Evolutionary conservation across 2,329 filamentous ascomycete species (phyloP).

Genomic region (Botrytis cinerea): DNA sequence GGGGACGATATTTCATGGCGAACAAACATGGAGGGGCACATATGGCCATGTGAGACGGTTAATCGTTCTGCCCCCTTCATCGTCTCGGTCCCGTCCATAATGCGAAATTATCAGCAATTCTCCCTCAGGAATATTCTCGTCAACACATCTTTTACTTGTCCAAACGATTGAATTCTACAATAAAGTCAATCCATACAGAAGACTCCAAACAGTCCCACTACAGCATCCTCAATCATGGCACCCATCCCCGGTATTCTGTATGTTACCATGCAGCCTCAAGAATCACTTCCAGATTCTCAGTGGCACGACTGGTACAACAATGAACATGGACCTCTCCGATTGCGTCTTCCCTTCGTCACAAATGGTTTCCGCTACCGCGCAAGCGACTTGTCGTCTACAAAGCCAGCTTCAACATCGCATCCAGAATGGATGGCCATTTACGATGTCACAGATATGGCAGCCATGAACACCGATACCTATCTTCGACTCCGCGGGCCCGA

Average conservation of each 20-base stretch:
- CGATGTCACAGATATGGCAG: slow-evolving; percentile 74
- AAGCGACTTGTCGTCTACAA: slow-evolving; percentile 51
- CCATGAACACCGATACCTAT: slow-evolving; percentile 71
- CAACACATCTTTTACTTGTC: neutral
- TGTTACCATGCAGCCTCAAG: slow-evolving; percentile 81
- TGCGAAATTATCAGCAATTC: neutral
- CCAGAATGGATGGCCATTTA: slow-evolving; percentile 80
- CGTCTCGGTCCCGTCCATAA: neutral
- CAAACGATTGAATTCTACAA: neutral
- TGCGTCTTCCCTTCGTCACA: slow-evolving; percentile 71
- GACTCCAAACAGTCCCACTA: neutral
- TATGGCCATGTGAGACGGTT: slow-evolving; percentile 13
- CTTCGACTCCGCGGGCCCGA: slow-evolving; percentile 60
- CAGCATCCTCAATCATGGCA: slow-evolving; percentile 16
- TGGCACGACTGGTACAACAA: slow-evolving; percentile 97
- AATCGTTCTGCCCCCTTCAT: slow-evolving; percentile 23
- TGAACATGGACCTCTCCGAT: slow-evolving; percentile 80
- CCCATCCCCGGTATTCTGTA: slow-evolving; percentile 67
- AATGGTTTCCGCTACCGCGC: slow-evolving; percentile 81
- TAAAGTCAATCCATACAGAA: neutral
- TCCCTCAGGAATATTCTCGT: neutral
- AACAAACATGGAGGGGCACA: slow-evolving; percentile 21
- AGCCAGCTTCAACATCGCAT: slow-evolving; percentile 40
- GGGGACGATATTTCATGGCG: neutral
- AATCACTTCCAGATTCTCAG: slow-evolving; percentile 59